Evolutionary conservation across 2,329 filamentous ascomycete species (phyloP).

Genomic region (Curvularia sp.): DNA sequence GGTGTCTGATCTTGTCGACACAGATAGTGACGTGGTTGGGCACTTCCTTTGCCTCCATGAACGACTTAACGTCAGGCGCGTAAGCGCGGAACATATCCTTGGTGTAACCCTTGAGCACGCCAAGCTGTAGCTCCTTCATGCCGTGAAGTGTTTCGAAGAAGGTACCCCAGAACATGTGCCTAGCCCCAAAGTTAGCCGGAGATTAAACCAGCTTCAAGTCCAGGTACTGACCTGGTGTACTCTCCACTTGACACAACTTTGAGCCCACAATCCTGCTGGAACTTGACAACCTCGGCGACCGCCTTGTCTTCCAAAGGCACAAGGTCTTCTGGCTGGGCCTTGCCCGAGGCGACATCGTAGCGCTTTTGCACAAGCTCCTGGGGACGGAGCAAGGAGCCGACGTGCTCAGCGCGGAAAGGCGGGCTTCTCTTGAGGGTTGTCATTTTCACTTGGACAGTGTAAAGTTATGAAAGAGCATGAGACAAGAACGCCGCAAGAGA

Average conservation of each 20-base stretch:
- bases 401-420: slow-evolving; percentile 75
- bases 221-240: slow-evolving; percentile 55
- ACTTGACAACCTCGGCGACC: slow-evolving; percentile 69
- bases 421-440: slow-evolving; percentile 51
- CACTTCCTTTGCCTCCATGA: slow-evolving; percentile 63
- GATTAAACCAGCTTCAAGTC: neutral
- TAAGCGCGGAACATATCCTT: slow-evolving; percentile 64
- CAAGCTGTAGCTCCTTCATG: slow-evolving; percentile 59
- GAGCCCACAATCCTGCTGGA: slow-evolving; percentile 69
- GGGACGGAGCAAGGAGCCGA: slow-evolving; percentile 74
- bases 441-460: slow-evolving; percentile 41
- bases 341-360: slow-evolving; percentile 58
- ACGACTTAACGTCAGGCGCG: slow-evolving; percentile 67
- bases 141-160: slow-evolving; percentile 63
- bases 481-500: slow-evolving; percentile 11
- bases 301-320: slow-evolving; percentile 68
- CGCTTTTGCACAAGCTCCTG: slow-evolving; percentile 66
- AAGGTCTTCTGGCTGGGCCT: slow-evolving; percentile 57
- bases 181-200: slow-evolving; percentile 28
- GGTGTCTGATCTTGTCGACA: slow-evolving; percentile 64
- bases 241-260: slow-evolving; percentile 73
- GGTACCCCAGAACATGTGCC: slow-evolving; percentile 63
- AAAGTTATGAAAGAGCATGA: slow-evolving; percentile 8
- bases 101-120: slow-evolving; percentile 55
- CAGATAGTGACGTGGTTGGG: slow-evolving; percentile 65